phyloP scores from a whole-genome alignment of 441 rosid genomes.

The Corymbia calophylla region DNA sequence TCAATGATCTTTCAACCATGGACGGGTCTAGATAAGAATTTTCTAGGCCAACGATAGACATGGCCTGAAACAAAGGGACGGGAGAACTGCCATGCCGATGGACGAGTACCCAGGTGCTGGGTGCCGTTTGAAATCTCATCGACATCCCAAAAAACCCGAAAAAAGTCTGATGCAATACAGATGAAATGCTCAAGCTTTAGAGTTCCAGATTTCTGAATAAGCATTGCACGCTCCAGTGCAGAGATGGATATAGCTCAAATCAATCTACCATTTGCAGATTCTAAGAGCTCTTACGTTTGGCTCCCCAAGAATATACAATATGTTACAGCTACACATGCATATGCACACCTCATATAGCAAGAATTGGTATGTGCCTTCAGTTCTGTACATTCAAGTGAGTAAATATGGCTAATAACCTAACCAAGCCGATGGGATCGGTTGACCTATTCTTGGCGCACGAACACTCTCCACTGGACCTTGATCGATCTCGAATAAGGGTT shows the following conservation, averaged over 20 bases:
- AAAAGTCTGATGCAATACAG: not conserved
- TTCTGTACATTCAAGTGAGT: not conserved
- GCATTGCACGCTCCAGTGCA: not conserved
- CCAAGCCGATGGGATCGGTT: constrained; percentile 69
- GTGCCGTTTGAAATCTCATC: not conserved
- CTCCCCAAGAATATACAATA: not conserved
- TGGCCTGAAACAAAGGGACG: not conserved
- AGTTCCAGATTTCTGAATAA: not conserved
- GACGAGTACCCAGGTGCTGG: not conserved
- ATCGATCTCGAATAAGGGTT: constrained; percentile 68
- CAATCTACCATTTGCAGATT: not conserved
- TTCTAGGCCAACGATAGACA: not conserved
- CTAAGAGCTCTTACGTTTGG: not conserved
- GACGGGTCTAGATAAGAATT: not conserved
- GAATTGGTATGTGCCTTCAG: not conserved
- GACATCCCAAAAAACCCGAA: not conserved
- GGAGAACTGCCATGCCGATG: not conserved
- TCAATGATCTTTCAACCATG: not conserved
- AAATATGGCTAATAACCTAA: constrained; percentile 39
- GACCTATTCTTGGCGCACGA: constrained; percentile 73
- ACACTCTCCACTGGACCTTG: constrained; percentile 72
- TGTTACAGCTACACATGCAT: not conserved
- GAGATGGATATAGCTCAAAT: not conserved
- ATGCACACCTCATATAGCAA: not conserved
- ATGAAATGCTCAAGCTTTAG: not conserved